Percentiles rank a stretch among this genome's conserved stretches.
phyloP scores from a whole-genome alignment of 805 yeast genomes.

The Candida schatavii region DNA sequence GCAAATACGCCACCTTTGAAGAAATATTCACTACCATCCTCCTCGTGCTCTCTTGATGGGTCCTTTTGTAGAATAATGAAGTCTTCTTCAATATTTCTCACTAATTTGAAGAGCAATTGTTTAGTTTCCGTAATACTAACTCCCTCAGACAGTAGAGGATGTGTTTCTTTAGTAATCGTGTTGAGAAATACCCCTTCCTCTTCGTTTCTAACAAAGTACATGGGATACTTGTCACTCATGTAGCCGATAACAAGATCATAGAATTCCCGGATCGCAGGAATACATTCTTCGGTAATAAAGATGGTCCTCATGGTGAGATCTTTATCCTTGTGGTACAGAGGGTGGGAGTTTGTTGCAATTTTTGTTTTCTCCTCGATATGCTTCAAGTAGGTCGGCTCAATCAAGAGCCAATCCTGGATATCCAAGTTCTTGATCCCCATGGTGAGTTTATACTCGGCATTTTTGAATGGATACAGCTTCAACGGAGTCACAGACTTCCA shows the following conservation, averaged over 20 bases:
- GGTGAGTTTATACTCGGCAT: conserved; percentile 57
- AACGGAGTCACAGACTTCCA: conserved; percentile 24
- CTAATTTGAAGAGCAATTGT: conserved; percentile 20
- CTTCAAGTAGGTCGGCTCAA: conserved; percentile 34
- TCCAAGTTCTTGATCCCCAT: conserved; percentile 53
- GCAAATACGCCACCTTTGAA: conserved; percentile 45
- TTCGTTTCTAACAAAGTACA: conserved; percentile 22
- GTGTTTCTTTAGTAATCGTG: conserved; percentile 21
- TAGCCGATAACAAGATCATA: conserved; percentile 29
- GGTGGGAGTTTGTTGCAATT: conserved; percentile 30
- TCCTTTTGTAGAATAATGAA: conserved; percentile 38
- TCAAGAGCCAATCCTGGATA: conserved; percentile 39
- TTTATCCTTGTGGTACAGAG: conserved; percentile 26
- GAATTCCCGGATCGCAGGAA: conserved; percentile 34
- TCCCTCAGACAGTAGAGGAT: conserved; percentile 17
- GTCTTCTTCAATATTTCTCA: conserved; percentile 38
- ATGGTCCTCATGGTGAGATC: conserved; percentile 29
- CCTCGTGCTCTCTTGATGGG: conserved; percentile 22
- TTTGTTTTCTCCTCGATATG: conserved; percentile 23
- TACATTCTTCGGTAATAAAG: conserved; percentile 30
- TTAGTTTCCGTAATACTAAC: conserved; percentile 8
- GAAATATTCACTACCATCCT: conserved; percentile 35
- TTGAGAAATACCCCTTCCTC: conserved; percentile 20
- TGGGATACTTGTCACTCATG: conserved; percentile 39
- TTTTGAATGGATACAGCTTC: conserved; percentile 52